phyloP scores from a whole-genome alignment of 2,329 filamentous ascomycete species.

The Rutstroemia sp. region DNA sequence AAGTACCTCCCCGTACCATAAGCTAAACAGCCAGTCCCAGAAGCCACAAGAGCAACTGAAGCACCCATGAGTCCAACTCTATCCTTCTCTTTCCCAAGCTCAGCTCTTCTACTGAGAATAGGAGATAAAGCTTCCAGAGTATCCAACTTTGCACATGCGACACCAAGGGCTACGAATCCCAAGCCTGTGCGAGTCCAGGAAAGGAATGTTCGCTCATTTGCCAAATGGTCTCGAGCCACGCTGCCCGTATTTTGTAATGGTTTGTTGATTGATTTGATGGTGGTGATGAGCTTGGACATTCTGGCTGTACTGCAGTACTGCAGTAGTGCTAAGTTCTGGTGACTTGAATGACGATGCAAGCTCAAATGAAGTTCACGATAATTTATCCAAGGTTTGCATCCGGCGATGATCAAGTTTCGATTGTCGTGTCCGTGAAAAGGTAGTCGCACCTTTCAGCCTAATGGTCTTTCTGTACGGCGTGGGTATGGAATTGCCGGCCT shows the following conservation, averaged over 20 bases:
- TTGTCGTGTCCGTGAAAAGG: too few species aligned
- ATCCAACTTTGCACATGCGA: slow-evolving; percentile 40
- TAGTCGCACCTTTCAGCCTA: too few species aligned
- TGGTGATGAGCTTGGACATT: background rate
- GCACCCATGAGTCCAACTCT: slow-evolving; percentile 14
- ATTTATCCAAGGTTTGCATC: too few species aligned
- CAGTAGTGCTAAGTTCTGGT: too few species aligned
- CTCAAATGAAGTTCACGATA: too few species aligned
- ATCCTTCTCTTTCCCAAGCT: slow-evolving; percentile 32
- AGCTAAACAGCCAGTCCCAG: slow-evolving; percentile 38
- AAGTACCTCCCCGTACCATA: slow-evolving; percentile 43
- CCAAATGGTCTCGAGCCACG: slow-evolving; percentile 42
- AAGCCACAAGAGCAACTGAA: slow-evolving; percentile 33
- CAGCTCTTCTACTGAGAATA: slow-evolving; percentile 17
- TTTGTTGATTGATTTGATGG: background rate
- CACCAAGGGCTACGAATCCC: slow-evolving; percentile 43
- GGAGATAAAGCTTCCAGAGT: slow-evolving; percentile 34
- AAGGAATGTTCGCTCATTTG: slow-evolving; percentile 43
- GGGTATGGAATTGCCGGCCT: too few species aligned
- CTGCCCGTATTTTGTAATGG: slow-evolving; percentile 37
- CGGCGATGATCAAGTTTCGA: too few species aligned
- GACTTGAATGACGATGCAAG: too few species aligned
- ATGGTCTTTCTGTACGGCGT: too few species aligned
- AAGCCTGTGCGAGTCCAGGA: slow-evolving; percentile 45
- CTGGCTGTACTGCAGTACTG: too few species aligned